A percentile compares a stretch with the other conserved stretches of the same genome.
Evolutionary conservation across 768 basidiomycete genomes (phyloP).

Genomic region (Naganishia antarctica): DNA sequence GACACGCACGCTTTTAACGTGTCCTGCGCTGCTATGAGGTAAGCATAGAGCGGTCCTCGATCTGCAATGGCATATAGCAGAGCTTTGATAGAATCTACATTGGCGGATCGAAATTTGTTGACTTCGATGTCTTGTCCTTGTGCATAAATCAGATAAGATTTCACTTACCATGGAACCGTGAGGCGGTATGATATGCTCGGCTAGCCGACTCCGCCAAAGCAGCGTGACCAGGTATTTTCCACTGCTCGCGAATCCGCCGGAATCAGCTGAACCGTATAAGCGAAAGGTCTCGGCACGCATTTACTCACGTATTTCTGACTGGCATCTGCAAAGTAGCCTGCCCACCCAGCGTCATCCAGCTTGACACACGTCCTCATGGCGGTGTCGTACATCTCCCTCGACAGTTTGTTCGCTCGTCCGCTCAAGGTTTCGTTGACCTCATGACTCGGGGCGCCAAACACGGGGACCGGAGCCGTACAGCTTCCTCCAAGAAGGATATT

Average conservation of each 20-base stretch:
- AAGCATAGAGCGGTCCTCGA: slow-evolving; percentile 13
- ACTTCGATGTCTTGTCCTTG: not conserved
- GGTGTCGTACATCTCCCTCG: slow-evolving; percentile 11
- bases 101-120: too few species aligned
- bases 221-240: slow-evolving; percentile 9
- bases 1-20: not conserved
- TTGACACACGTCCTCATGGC: slow-evolving; percentile 5
- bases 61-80: slow-evolving; percentile 10
- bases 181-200: slow-evolving; percentile 13
- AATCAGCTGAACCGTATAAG: not conserved
- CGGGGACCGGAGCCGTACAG: not conserved
- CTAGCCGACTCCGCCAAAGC: slow-evolving; percentile 12
- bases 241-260: not conserved
- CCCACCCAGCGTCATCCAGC: not conserved
- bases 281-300: not conserved
- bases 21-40: slow-evolving; percentile 1
- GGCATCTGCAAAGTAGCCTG: slow-evolving; percentile 4
- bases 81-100: slow-evolving; percentile 1
- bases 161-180: slow-evolving; percentile 9
- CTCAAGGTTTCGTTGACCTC: not conserved
- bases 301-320: slow-evolving; percentile 9
- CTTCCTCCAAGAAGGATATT: slow-evolving; percentile 1
- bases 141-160: not conserved
- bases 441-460: not conserved
- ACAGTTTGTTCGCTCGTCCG: not conserved